These are phyloP conservation scores for Colletotrichum chrysophilum DNA, from an alignment of 2,329 filamentous ascomycete species.

Conservation along the genomic window DNA sequence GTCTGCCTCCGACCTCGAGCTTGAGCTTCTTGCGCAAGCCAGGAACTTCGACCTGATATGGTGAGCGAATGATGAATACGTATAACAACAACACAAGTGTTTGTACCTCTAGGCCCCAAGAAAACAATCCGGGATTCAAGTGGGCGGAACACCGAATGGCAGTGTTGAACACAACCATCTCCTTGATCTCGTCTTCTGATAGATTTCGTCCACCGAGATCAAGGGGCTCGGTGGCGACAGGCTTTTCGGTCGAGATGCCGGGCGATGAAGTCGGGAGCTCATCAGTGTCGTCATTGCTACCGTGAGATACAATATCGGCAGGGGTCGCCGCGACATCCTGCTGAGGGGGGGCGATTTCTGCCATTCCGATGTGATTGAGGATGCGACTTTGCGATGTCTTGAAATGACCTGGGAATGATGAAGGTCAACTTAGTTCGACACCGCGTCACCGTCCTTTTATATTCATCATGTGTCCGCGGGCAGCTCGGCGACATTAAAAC, in stretches of 20 bases:
- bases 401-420: background rate
- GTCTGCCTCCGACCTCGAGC: background rate
- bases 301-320: background rate
- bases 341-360: background rate
- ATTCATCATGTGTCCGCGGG: background rate
- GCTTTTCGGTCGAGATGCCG: background rate
- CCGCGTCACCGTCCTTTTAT: background rate
- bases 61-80: background rate
- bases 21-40: background rate
- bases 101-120: background rate
- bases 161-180: background rate
- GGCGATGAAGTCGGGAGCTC: background rate
- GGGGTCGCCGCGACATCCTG: background rate
- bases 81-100: background rate
- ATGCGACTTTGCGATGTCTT: background rate
- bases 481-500: background rate
- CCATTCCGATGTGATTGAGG: background rate
- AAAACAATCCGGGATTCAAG: background rate
- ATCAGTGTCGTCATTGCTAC: background rate
- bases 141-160: background rate
- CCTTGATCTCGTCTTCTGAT: background rate
- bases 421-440: background rate
- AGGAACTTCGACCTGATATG: background rate
- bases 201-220: background rate
- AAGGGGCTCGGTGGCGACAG: background rate